Evolutionary conservation across 2,329 filamentous ascomycete species (phyloP), one percentile per base, ranked within the genome.

Genomic region (Coniochaeta hoffmannii): DNA sequence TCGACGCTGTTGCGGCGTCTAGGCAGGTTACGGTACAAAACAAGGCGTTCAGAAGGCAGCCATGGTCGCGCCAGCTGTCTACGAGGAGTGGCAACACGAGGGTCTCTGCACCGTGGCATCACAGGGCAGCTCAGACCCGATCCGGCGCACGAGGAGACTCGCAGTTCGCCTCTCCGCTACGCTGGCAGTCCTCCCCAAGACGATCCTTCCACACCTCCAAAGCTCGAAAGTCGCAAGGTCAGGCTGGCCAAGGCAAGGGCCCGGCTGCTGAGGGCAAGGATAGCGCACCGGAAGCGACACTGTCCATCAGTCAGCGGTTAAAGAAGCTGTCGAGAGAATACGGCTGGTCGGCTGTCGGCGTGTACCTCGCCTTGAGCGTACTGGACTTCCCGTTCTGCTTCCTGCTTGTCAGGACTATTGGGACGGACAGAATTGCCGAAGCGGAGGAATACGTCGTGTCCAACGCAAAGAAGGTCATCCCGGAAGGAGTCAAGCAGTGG

Each of bases 341-440:
- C 70, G 94, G 94, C 38, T 97, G 92, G 90, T 82, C 89, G 3
- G 92, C 92, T 1, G 72, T 97, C 5, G 93, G 91, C n/a, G 89
- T 99, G 14, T 99, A 99, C 71, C 71, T 97, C 11, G 78, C 78
- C 1, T 74, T 99, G 55, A 92, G 89, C 41, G 87, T 89, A 35
- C 74, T 96, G 53, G 94, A 99, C 72, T 96, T 97, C 61, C 94
- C 94, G 0, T 89, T 97, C 68, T 97, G 93, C 73, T 99, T 96
- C 74, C 73, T 96, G 55, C 83, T 94, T 10, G 94, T 99, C 50
- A 82, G 87, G 56, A 75, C 85, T 53, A 80, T 96, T 1, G 94
- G 94, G 15, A 89, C 89, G 0, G 94, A 99, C 26, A 82, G 82
- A 55, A 94, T 99, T 65, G 83, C 81, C 51, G 73, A 76, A 61